phyloP scores from a whole-genome alignment of 768 basidiomycete species.

The Hericium coralloides region DNA sequence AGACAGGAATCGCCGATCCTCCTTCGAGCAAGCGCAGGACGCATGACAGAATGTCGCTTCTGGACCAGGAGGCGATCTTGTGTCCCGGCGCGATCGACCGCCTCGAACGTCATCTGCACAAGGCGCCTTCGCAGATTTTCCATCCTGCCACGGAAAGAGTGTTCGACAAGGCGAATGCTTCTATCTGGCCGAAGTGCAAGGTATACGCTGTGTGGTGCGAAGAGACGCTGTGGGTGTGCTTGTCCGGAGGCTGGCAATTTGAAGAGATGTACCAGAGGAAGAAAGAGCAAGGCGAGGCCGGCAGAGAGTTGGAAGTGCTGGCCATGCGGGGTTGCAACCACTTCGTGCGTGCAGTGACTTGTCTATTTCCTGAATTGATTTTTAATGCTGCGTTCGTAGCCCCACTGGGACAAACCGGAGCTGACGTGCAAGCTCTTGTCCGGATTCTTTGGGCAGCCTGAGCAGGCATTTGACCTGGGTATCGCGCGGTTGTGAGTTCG shows the following conservation, averaged over 20 bases:
- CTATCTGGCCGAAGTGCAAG: background rate
- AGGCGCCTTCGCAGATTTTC: background rate
- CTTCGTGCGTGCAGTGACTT: background rate
- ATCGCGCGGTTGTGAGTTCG: too few species aligned
- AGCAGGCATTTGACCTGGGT: too few species aligned
- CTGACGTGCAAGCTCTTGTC: background rate
- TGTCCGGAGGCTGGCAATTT: background rate
- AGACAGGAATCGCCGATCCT: background rate
- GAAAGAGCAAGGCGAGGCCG: background rate
- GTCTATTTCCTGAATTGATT: background rate
- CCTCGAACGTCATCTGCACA: background rate
- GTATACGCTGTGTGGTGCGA: background rate
- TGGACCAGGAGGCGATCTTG: background rate
- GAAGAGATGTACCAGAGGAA: background rate
- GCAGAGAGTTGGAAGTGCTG: background rate
- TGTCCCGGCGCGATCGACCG: background rate
- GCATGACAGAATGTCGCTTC: background rate
- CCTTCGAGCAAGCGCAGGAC: background rate
- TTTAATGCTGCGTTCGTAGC: background rate
- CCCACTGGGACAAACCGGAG: background rate
- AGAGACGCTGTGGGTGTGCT: background rate
- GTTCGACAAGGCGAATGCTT: background rate
- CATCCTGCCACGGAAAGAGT: background rate
- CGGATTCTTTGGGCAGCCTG: background rate
- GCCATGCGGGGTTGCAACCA: background rate